Evolutionary conservation across 345 rosid genomes (phyloP), one percentile per base, ranked within the genome.

Genomic region (Viola odorata): DNA sequence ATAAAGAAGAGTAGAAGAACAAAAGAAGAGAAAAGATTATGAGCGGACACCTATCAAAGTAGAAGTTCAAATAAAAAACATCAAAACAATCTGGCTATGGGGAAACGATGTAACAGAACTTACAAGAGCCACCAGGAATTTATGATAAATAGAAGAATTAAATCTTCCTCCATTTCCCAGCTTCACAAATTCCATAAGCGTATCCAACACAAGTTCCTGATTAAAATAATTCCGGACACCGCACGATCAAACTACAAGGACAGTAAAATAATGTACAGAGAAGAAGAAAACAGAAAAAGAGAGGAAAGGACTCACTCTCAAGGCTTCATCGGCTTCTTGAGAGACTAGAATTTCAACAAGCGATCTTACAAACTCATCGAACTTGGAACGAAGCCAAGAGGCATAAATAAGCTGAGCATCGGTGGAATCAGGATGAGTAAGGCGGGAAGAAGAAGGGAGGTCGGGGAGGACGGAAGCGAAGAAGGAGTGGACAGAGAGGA

Each of bases 401-500:
- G 61, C 69, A 66, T 87, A 90, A 42, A 87, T 74, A 41, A 67
- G 57, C 62, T 84, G 85, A 12, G 87, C 87, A 41, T 79, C 79
- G 50, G 58, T 59, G 7, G 60, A 37, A 3, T 41, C 55, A 45
- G 3, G 0, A 9, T 39, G 12, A 50, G 8, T 3, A 36, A 13
- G 7, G 40, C n/a, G 37, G 39, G 85, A 70, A 47, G 85, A 76
- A 0, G 87, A 57, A 15, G 96, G 96, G 11, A 88, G 95, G 64
- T 79, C 82, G 13, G 91, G 84, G 64, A 86, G 87, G 15, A 94
- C 75, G 14, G 97, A 85, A 3, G 86, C 75, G 83, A 88, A 94
- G 75, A 94, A 94, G 36, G 99, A 82, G 56, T 90, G 99, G 53
- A 94, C 88, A 13, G 95, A 83, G 77, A 94, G 96, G 68, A 94